Percentiles rank a stretch among this genome's conserved stretches.
Conservation (phyloP, 2,329 filamentous ascomycete genomes). For the Allantophomopsis cytisporea region DNA sequence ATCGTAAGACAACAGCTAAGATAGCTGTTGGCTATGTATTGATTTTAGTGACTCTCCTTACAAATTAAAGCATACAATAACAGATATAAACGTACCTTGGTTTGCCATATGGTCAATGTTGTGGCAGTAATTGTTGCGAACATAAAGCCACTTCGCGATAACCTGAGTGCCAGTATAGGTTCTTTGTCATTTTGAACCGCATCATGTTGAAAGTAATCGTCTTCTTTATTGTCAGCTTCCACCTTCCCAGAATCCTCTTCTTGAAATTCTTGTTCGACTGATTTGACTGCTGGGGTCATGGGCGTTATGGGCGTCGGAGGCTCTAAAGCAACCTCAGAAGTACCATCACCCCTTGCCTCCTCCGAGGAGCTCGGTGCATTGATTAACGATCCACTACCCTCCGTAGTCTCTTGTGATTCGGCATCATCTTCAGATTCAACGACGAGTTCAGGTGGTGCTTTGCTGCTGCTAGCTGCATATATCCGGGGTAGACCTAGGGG, state of each 20-base stretch:
- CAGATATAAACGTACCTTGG: conserved; percentile 46
- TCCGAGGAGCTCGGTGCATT: conserved; percentile 13
- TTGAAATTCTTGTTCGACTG: conserved; percentile 36
- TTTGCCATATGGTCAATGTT: conserved; percentile 91
- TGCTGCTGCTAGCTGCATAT: conserved; percentile 63
- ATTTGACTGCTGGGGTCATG: conserved; percentile 39
- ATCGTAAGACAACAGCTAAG: conserved; percentile 74
- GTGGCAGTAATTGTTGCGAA: conserved; percentile 82
- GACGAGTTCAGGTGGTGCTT: conserved; percentile 32
- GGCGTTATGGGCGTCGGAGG: conserved; percentile 26
- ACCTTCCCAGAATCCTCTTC: too few relatives aligned
- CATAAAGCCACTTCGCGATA: conserved; percentile 66
- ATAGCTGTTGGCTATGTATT: conserved; percentile 68
- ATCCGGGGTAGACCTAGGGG: conserved; percentile 73
- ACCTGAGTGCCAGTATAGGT: conserved; percentile 59
- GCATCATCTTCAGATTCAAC: conserved; percentile 50
- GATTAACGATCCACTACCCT: conserved; percentile 19
- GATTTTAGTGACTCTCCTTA: conserved; percentile 4
- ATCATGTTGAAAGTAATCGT: background rate
- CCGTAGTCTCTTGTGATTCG: conserved; percentile 20
- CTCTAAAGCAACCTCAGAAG: conserved; percentile 7
- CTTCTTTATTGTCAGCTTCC: too few relatives aligned
- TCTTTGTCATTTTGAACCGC: conserved; percentile 28
- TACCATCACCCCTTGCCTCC: conserved; percentile 11
- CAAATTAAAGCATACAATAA: background rate